These are phyloP conservation scores for Penicillium arizonense DNA, from an alignment of 495 filamentous ascomycete species.

Conservation along the genomic window DNA sequence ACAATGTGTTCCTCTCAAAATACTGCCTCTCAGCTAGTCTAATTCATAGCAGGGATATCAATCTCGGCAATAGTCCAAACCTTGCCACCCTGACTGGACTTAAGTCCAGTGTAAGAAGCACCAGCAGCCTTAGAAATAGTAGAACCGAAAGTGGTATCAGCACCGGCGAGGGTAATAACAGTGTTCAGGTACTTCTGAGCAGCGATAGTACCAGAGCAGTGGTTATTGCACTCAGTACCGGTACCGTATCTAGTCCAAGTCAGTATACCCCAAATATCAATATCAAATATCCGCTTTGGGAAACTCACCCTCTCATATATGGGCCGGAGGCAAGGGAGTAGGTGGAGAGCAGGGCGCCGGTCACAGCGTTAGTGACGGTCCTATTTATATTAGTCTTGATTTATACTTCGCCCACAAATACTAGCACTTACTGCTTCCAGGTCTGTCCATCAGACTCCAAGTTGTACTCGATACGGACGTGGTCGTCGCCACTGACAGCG, in stretches of 20 bases:
- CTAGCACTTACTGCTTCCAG: constrained; percentile 30
- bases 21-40: background rate
- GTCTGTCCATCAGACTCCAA: constrained; percentile 30
- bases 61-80: constrained; percentile 35
- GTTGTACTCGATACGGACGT: constrained; percentile 36
- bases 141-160: constrained; percentile 32
- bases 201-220: constrained; percentile 34
- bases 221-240: constrained; percentile 33
- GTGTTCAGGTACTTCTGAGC: constrained; percentile 36
- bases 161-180: constrained; percentile 29
- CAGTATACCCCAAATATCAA: background rate
- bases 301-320: constrained; percentile 34
- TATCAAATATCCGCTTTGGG: background rate
- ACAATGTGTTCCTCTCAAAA: background rate
- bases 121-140: constrained; percentile 30
- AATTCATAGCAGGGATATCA: constrained; percentile 31
- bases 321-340: constrained; percentile 31
- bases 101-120: constrained; percentile 28
- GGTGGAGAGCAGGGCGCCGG: constrained; percentile 28
- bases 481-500: constrained; percentile 26
- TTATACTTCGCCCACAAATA: background rate
- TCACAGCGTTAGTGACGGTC: constrained; percentile 33
- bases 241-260: constrained; percentile 29
- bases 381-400: constrained; percentile 5
- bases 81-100: constrained; percentile 30